A percentile compares a stretch with the other conserved stretches of the same genome.
These are phyloP conservation scores for Tetrapyrgos nigripes DNA, from an alignment of 1,284 basidiomycete species.

Conservation along the genomic window DNA sequence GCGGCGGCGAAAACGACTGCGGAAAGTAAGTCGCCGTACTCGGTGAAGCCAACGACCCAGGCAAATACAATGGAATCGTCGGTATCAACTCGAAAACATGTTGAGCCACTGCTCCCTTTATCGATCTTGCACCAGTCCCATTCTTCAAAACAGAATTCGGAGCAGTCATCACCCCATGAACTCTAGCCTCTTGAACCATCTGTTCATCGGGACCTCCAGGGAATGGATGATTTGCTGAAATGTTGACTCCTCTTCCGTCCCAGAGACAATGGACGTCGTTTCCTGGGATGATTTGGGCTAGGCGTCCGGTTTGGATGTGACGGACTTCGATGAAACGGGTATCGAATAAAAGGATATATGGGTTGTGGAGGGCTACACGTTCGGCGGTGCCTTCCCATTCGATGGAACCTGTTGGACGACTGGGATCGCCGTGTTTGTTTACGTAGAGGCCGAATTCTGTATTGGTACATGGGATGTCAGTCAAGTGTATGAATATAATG, in stretches of 20 bases:
- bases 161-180: conserved; percentile 68
- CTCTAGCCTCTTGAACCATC: conserved; percentile 56
- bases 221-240: conserved; percentile 43
- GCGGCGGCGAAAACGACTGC: conserved; percentile 58
- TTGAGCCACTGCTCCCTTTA: conserved; percentile 51
- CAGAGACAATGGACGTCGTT: conserved; percentile 88
- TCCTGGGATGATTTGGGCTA: conserved; percentile 91
- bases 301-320: conserved; percentile 83
- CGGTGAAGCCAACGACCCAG: conserved; percentile 67
- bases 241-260: conserved; percentile 74
- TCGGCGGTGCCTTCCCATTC: conserved; percentile 97
- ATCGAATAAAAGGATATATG: conserved; percentile 83
- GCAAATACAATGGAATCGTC: conserved; percentile 63
- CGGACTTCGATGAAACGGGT: conserved; percentile 85
- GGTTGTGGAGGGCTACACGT: conserved; percentile 82
- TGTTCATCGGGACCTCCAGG: conserved; percentile 28
- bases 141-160: conserved; percentile 34
- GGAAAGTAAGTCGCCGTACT: conserved; percentile 67
- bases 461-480: not conserved
- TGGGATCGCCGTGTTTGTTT: conserved; percentile 83
- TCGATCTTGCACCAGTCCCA: conserved; percentile 27
- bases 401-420: conserved; percentile 74
- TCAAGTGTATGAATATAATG: not conserved
- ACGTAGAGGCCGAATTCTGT: conserved; percentile 81
- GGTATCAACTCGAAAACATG: conserved; percentile 72